Evolutionary conservation across 257 asterid species (phyloP), one percentile per base, ranked within the genome.

Genomic region (Haberlea rhodopensis): DNA sequence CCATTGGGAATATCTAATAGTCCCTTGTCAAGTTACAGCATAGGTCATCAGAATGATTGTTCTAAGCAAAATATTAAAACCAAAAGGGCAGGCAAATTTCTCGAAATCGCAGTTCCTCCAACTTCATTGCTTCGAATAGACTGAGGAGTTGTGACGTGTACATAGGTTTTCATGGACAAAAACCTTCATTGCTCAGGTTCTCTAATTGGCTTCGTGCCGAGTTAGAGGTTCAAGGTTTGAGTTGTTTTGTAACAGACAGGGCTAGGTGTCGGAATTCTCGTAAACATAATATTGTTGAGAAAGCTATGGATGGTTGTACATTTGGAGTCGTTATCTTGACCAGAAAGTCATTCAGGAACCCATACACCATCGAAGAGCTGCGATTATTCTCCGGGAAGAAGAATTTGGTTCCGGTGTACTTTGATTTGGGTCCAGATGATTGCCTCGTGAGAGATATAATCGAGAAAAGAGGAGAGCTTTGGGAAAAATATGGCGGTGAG

Each of bases 401-500:
- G 87, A 90, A 87, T 66, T 71, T 94, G 74, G 99, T 94, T 61
- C 99, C 97, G 0, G 51, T 94, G 8, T 87, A 87, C 81, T 94
- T 94, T 62, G 97, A 87, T 73, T 66, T 90, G 83, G 73, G 89
- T 40, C 96, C 95, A 0, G 95, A 88, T 51, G 99, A 90, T 54
- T 94, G 97, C 81, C 88, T 86, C 25, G 91, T 82, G 1, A 73
- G 99, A 65, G 96, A 94, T 70, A 90, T 94, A 31, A 83, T 85
- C 1, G 99, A 94, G 86, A 85, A 75, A 73, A 75, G 95, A 72
- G 97, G 97, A 13, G 97, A 88, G 79, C 78, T 85, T 32, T 94
- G 99, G 99, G 99, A 90, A 60, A 90, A 84, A 69, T 75, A 90
- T 10, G 99, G 99, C 15, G 99, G 99, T 22, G 95, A 94, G 55